phyloP scores from a whole-genome alignment of 2,329 filamentous ascomycete species.

The Talaromyces sp. region DNA sequence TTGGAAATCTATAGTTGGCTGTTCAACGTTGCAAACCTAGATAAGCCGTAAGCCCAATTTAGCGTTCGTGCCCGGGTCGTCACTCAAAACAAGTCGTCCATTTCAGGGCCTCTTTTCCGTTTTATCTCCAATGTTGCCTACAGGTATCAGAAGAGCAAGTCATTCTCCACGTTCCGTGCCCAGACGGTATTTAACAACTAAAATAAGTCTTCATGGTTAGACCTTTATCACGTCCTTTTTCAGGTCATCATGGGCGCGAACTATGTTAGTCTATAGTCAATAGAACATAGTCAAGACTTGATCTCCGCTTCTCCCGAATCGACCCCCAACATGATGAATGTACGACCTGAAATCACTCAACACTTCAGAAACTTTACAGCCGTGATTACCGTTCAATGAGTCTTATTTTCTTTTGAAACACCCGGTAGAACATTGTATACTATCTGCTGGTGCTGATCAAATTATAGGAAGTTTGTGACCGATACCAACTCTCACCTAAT shows the following conservation, averaged over 20 bases:
- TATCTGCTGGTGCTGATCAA: not conserved
- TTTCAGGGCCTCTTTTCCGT: not conserved
- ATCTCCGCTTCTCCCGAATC: not conserved
- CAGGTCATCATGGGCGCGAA: not conserved
- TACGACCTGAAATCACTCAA: no score
- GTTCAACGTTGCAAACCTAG: not conserved
- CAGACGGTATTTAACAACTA: no score
- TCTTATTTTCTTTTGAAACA: not conserved
- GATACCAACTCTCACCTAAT: constrained; percentile 22
- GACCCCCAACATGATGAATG: not conserved
- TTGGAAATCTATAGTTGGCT: not conserved
- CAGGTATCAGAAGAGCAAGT: no score
- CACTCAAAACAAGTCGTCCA: no score
- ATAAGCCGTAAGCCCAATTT: not conserved
- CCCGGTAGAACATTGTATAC: not conserved
- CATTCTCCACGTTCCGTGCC: not conserved
- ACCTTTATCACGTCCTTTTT: not conserved
- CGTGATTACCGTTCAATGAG: not conserved
- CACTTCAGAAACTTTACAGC: no score
- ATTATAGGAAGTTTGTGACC: not conserved
- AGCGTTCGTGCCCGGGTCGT: not conserved
- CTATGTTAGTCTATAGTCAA: no score
- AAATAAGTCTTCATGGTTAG: not conserved
- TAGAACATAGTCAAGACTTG: not conserved
- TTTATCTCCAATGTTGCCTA: not conserved